phyloP scores from a whole-genome alignment of 2,329 filamentous ascomycete species.

The Aureobasidium vineae region DNA sequence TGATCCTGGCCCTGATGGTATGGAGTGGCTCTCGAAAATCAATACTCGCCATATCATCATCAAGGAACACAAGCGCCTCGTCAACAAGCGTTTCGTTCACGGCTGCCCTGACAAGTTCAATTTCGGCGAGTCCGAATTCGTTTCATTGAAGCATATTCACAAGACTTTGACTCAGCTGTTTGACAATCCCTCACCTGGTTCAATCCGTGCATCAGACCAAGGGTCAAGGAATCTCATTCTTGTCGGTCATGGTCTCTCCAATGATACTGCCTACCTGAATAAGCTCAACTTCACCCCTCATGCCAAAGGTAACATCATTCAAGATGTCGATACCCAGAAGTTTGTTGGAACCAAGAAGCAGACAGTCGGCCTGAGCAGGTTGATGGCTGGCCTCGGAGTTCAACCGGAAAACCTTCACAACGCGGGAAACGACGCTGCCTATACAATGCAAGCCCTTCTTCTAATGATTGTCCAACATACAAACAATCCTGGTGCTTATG shows the following conservation, averaged over 20 bases:
- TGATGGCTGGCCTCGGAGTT: slow-evolving; percentile 28
- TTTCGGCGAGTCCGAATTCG: slow-evolving; percentile 32
- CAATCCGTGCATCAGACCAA: slow-evolving; percentile 15
- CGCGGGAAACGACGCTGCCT: slow-evolving; percentile 31
- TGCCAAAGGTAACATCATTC: slow-evolving; percentile 26
- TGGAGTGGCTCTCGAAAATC: slow-evolving; percentile 30
- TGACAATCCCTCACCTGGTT: background rate
- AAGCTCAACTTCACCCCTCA: slow-evolving; percentile 28
- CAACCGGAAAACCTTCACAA: slow-evolving; percentile 28
- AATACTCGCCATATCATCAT: slow-evolving; percentile 33
- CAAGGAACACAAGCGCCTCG: slow-evolving; percentile 30
- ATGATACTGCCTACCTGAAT: slow-evolving; percentile 31
- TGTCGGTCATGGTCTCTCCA: slow-evolving; percentile 33
- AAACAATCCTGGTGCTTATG: slow-evolving; percentile 14
- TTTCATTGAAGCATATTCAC: slow-evolving; percentile 28
- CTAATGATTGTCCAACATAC: slow-evolving; percentile 30
- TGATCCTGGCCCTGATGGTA: background rate
- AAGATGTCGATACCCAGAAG: slow-evolving; percentile 31
- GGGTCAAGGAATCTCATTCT: slow-evolving; percentile 30
- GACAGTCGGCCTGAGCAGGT: slow-evolving; percentile 26
- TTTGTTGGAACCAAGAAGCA: slow-evolving; percentile 31
- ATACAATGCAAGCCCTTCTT: slow-evolving; percentile 32
- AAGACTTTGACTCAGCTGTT: slow-evolving; percentile 26
- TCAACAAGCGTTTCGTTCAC: slow-evolving; percentile 33
- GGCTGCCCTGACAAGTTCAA: slow-evolving; percentile 35